phyloP scores from a whole-genome alignment of 1,139 yeast species.

The Dujonia santamariae region DNA sequence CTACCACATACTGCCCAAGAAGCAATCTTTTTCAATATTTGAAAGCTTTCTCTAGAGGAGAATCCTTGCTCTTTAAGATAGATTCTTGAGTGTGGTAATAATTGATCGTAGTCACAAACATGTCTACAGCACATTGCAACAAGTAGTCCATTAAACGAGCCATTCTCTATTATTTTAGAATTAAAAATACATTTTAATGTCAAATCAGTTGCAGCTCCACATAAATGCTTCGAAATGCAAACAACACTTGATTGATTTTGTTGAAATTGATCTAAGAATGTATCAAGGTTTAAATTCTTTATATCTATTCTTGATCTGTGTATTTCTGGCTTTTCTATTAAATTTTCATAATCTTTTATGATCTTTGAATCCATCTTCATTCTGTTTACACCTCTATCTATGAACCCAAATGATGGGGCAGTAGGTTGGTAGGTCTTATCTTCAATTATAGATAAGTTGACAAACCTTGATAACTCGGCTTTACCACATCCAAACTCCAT shows the following conservation, averaged over 20 bases:
- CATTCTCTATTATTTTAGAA: constrained; percentile 21
- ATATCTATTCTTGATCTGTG: constrained; percentile 69
- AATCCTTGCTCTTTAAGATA: constrained; percentile 36
- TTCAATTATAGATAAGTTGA: constrained; percentile 45
- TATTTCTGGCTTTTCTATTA: constrained; percentile 29
- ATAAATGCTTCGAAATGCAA: constrained; percentile 80
- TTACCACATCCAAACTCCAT: constrained; percentile 91
- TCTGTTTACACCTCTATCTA: constrained; percentile 77
- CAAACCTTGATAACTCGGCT: constrained; percentile 74
- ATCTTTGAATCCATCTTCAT: constrained; percentile 77
- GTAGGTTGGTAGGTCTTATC: constrained; percentile 12
- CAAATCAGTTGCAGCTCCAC: constrained; percentile 92
- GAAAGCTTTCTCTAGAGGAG: constrained; percentile 41
- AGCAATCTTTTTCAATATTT: constrained; percentile 57
- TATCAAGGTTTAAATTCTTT: constrained; percentile 61
- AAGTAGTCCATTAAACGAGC: constrained; percentile 51
- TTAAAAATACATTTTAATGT: constrained; percentile 66
- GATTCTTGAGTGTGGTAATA: constrained; percentile 47
- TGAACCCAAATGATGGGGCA: constrained; percentile 50
- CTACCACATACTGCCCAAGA: constrained; percentile 88
- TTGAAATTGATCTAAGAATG: constrained; percentile 31
- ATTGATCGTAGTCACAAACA: constrained; percentile 57
- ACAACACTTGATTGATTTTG: constrained; percentile 30
- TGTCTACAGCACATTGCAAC: constrained; percentile 97
- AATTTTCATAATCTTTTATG: constrained; percentile 44